Base-by-base conservation (phyloP, 805 yeast genomes). In the Brettanomyces custersianus region DNA sequence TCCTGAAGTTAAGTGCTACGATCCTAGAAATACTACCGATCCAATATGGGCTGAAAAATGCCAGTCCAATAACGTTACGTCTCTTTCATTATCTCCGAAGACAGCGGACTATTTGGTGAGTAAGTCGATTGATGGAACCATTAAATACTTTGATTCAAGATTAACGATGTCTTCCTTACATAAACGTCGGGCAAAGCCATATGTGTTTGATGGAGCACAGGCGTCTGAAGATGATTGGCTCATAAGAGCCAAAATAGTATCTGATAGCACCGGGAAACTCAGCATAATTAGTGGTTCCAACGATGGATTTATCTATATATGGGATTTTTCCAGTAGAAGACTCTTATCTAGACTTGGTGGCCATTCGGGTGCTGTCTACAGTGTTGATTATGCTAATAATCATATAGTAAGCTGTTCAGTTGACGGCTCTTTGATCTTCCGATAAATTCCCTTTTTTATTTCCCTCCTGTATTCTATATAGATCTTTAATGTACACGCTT, bases 341-440 rank as follows among this genome's bases (percentile, higher is more conserved):
- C 44, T 77, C 19, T 40, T 64, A 5, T 57, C 63, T 32, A 75
- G 77, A 45, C 52, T 68, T 8, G 60, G 63, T 3, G 88, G 87
- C 2, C 88, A 83, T 47, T 43, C 48, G 4, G 81, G 86, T 0
- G 55, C 77, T 1, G 81, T 77, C 0, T 54, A 77, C 19, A 86
- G 75, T 51, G 70, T 79, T 6, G 77, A 71, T 45, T 69, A 64
- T 5, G 42, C 44, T 3, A 25, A 27, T 7, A 51, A 52, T 11
- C 56, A 67, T 11, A 25, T 77, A 8, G 52, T 69, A 2, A 65
- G 78, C 13, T 55, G 74, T 4, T 72, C 82, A 4, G 58, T 62
- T 4, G 87, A 78, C 50, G 77, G 80, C 1, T 60, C 68, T 4
- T 46, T 79, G 5, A 65, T 79, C 5, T 54, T 77, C 4, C 57